These are phyloP conservation scores for Xylaria sp. DNA, from an alignment of 2,329 filamentous ascomycete species.

Conservation along the genomic window DNA sequence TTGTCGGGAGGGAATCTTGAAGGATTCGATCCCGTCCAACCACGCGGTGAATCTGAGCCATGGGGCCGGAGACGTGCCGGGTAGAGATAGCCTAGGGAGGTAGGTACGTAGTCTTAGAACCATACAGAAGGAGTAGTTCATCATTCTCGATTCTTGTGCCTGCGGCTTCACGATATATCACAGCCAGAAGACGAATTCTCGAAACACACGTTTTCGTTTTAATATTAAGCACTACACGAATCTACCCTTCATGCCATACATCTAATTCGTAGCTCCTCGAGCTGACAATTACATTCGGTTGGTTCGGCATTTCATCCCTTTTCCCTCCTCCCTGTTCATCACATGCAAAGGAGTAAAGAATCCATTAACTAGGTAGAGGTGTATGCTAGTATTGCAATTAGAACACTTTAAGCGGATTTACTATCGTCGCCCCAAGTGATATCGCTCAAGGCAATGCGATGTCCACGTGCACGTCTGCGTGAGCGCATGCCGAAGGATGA, in stretches of 20 bases:
- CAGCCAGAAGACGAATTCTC: neutral
- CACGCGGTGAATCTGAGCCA: too few species aligned
- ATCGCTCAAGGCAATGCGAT: conserved; percentile 15
- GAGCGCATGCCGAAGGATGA: conserved; percentile 14
- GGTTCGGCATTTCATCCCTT: neutral
- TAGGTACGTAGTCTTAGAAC: too few species aligned
- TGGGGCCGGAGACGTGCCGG: too few species aligned
- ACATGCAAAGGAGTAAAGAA: conserved; percentile 9
- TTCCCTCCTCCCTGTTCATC: conserved; percentile 23
- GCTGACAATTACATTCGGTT: too few species aligned
- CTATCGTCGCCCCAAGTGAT: conserved; percentile 14
- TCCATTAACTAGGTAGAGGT: neutral
- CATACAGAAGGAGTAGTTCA: too few species aligned
- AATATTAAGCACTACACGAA: neutral
- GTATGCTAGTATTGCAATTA: conserved; percentile 7
- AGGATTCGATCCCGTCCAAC: too few species aligned
- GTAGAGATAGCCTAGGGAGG: too few species aligned
- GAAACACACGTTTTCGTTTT: neutral
- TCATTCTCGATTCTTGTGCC: too few species aligned
- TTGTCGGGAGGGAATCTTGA: too few species aligned
- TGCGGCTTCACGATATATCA: too few species aligned
- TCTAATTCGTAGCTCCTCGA: too few species aligned
- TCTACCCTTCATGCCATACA: neutral
- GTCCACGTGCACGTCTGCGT: conserved; percentile 1
- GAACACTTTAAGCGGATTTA: conserved; percentile 10